These are phyloP conservation scores for Pinus albicaulis DNA, from an alignment of 75 land plant species.

Conservation along the genomic window DNA sequence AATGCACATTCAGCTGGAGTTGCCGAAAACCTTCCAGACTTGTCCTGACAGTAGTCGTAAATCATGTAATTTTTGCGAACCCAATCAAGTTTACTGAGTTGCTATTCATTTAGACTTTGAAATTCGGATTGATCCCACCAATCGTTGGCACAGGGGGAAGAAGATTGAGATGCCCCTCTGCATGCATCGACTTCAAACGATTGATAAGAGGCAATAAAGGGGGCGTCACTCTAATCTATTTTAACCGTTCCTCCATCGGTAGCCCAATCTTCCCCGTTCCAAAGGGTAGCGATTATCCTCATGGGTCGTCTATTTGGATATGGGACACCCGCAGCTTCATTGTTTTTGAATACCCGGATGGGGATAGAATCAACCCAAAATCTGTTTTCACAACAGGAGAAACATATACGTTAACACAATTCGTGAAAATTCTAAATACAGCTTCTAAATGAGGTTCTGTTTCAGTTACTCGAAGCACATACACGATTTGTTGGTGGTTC, in stretches of 20 bases:
- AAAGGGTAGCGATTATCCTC: constrained; percentile 46
- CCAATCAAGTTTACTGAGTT: constrained; percentile 9
- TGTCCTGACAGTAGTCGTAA: constrained; percentile 27
- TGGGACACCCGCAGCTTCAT: constrained; percentile 23
- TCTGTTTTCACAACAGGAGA: constrained; percentile 18
- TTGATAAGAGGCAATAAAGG: constrained; percentile 46
- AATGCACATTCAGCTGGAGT: constrained; percentile 5
- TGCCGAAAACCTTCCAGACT: constrained; percentile 9
- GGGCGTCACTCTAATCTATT: constrained; percentile 52
- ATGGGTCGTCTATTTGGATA: constrained; percentile 48
- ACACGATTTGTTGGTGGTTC: constrained; percentile 28
- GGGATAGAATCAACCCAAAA: constrained; percentile 62
- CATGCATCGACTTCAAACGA: constrained; percentile 44
- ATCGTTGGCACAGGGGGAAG: background rate
- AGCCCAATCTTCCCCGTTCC: constrained; percentile 80
- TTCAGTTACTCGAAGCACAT: background rate
- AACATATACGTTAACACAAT: background rate
- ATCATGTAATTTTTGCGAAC: constrained; percentile 19
- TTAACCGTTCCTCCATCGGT: constrained; percentile 54
- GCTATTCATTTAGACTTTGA: constrained; percentile 8
- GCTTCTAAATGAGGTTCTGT: too few species aligned
- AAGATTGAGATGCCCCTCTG: background rate
- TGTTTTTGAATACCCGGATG: constrained; percentile 60
- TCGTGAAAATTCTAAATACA: background rate
- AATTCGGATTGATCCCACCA: constrained; percentile 2